Evolutionary conservation across 495 filamentous ascomycete species (phyloP), one percentile per base, ranked within the genome.

Genomic region (Chaetomium tenue): DNA sequence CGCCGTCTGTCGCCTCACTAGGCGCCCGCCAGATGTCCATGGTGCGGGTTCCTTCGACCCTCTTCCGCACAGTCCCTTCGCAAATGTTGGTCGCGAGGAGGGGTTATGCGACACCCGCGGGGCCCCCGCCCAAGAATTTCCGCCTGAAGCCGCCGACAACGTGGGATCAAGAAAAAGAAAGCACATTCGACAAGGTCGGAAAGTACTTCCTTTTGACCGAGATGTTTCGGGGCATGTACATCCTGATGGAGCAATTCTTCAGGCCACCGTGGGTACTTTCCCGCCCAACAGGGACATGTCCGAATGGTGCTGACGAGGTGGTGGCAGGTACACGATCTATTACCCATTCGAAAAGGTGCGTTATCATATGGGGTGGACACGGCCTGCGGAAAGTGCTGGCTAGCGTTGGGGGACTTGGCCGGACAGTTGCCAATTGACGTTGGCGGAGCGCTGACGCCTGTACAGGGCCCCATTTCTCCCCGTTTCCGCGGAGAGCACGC

Each of bases 401-500:
- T 18, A 7, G 44, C 44, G 18, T 18, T 52, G 59, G 13, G 40
- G 16, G 26, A 37, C 33, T 1, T 37, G 20, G 28, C 26, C 1
- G 18, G 28, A 16, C 6, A 28, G 25, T 28, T 26, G 18, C 11
- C 2, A 23, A 6, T 39, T 28, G n/a, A 20, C 47, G 4, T 2
- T 18, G 26, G n/a, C 20, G 9, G 5, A 53, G 13, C 37, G 52
- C 60, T 57, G 48, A 63, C 56, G 0, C 8, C 11, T 26, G 46
- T 23, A 16, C 58, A 86, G 84, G 94, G 94, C 46, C 94, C 94
- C 54, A 97, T 98, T 73, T 97, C 94, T 23, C 94, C 95, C 47
- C 89, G 94, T 61, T 98, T 98, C 86, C 88, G 94, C 70, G 94
- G 94, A 70, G 94, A 98, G 74, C 94, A 98, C 79, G 94, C 94